phyloP scores from a whole-genome alignment of 306 rosid genomes.

The Ormosia emarginata region DNA sequence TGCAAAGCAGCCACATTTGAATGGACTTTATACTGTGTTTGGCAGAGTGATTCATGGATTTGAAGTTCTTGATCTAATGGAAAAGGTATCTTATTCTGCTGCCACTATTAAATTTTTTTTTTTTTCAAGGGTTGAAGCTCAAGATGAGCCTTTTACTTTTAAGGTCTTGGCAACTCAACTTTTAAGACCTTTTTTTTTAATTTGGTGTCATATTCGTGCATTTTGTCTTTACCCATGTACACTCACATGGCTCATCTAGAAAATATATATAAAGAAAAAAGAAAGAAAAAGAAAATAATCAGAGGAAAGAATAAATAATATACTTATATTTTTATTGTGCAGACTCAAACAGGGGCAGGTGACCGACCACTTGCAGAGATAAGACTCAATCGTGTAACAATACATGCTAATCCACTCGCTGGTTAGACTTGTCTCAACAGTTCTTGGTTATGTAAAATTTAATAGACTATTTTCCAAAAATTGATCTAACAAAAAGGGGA shows the following conservation, averaged over 20 bases:
- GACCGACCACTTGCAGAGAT: constrained; percentile 96
- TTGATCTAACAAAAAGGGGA: not conserved
- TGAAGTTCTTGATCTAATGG: constrained; percentile 97
- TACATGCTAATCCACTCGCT: constrained; percentile 87
- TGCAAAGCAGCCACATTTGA: constrained; percentile 91
- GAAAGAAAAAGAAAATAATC: not conserved
- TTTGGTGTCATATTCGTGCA: not conserved
- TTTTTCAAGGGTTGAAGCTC: not conserved
- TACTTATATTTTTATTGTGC: constrained; percentile 32
- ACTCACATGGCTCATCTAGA: not conserved
- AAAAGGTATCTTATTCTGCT: constrained; percentile 59
- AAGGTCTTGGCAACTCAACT: not conserved
- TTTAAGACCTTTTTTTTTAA: not conserved
- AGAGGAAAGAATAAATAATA: not conserved
- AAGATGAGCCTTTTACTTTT: not conserved
- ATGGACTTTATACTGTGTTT: constrained; percentile 79
- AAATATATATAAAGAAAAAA: not conserved
- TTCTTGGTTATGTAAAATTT: not conserved
- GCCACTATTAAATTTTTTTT: not conserved
- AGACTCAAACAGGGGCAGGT: constrained; percentile 88
- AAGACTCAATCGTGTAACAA: constrained; percentile 84
- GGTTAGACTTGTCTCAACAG: constrained; percentile 37
- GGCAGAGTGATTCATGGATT: constrained; percentile 96
- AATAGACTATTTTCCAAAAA: not conserved
- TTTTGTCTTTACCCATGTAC: not conserved